Evolutionary conservation across 305 asterid genomes (phyloP).

Genomic region (Fraxinus nigra): DNA sequence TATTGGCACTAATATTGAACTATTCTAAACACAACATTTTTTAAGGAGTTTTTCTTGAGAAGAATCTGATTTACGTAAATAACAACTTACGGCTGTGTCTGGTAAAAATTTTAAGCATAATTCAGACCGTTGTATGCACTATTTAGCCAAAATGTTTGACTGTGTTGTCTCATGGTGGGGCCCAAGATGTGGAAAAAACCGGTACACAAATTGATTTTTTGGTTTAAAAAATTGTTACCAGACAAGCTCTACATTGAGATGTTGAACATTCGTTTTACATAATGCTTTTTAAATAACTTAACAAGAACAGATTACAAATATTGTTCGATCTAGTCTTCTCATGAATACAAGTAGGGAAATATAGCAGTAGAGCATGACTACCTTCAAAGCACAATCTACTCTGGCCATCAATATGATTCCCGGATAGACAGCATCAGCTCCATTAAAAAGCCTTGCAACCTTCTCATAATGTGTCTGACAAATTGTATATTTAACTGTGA

Average conservation of each 20-base stretch:
- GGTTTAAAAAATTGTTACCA: too few species aligned
- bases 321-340: neutral
- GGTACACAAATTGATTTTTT: too few species aligned
- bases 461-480: constrained; percentile 83
- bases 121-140: too few species aligned
- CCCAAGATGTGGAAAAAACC: too few species aligned
- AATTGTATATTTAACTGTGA: constrained; percentile 24
- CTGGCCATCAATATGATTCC: constrained; percentile 72
- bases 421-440: constrained; percentile 73
- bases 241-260: neutral
- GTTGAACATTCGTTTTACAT: neutral
- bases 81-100: neutral
- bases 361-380: constrained; percentile 21
- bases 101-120: too few species aligned
- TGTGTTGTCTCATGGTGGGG: too few species aligned
- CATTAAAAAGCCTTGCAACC: constrained; percentile 79
- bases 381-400: constrained; percentile 85
- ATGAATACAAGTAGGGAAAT: neutral
- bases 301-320: neutral
- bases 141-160: too few species aligned
- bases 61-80: neutral
- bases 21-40: neutral
- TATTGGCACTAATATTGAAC: neutral
- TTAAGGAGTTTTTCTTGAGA: neutral
- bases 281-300: neutral